A percentile compares a stretch with the other conserved stretches of the same genome.
Conservation (phyloP, 306 rosid species). For the Crotalaria pallida region DNA sequence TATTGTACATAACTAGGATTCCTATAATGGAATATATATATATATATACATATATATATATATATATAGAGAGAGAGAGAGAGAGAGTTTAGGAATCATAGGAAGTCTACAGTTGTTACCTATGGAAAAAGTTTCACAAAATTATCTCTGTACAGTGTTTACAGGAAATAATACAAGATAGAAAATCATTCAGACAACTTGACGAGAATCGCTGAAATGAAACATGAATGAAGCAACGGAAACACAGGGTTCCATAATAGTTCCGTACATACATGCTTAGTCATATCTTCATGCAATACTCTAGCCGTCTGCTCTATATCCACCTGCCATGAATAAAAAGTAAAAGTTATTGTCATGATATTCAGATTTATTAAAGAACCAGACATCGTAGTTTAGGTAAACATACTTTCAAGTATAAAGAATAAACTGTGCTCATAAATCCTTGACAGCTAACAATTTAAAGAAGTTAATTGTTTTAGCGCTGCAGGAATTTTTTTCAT, state of each 20-base stretch:
- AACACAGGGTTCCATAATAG: background rate
- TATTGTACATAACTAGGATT: too few species aligned
- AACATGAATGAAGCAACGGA: conserved; percentile 15
- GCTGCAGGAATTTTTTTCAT: conserved; percentile 12
- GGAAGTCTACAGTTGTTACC: too few species aligned
- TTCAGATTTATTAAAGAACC: conserved; percentile 17
- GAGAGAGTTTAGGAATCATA: too few species aligned
- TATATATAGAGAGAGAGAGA: too few species aligned
- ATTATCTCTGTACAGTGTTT: too few species aligned
- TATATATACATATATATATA: too few species aligned
- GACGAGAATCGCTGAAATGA: background rate
- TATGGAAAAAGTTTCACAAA: too few species aligned
- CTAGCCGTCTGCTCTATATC: conserved; percentile 69
- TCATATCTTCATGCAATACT: conserved; percentile 71
- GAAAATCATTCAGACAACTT: too few species aligned
- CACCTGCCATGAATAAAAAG: conserved; percentile 43
- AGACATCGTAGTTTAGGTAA: background rate
- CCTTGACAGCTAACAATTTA: conserved; percentile 15
- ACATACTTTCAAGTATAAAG: background rate
- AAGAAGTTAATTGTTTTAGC: background rate
- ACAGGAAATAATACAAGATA: too few species aligned
- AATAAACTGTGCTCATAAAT: background rate
- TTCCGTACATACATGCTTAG: conserved; percentile 62
- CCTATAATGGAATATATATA: too few species aligned
- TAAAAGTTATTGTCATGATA: conserved; percentile 12